Base-by-base conservation (phyloP, 805 yeast genomes). In the Candida pseudoglaebosa region DNA sequence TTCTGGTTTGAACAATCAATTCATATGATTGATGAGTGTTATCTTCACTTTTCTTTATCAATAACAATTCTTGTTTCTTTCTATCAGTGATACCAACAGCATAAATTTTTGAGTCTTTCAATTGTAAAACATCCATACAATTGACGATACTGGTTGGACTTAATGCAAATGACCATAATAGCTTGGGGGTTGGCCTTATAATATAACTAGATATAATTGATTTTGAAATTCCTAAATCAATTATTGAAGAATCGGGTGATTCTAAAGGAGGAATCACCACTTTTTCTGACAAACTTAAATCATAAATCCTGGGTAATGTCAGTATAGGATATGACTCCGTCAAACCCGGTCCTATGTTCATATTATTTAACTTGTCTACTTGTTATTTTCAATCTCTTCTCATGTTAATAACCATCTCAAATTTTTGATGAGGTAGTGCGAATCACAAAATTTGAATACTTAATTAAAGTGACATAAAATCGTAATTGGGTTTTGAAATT, bases 131-230 rank as follows among this genome's bases (percentile, higher is more conserved):
- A 29, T 63, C 78, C 59, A 77, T 52, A 33, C 70, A 53, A 34
- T 69, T 67, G 15, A 75, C 70, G 2, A 58, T 42, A 14, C 72
- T 58, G 19, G 65, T 61, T 5, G 81, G 81, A 14, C 77, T 65
- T 34, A 77, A 59, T 15, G 81, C 71, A 48, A 67, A 63, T 3
- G 80, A 71, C 81, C 81, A 76, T 28, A 69, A 58, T 54, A 77
- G 57, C 43, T 70, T 74, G n/a, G 82, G 82, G 10, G 78, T 66
- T 13, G 82, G 82, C 47, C 66, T 71, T 37, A 74, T 67, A 24
- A 76, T 59, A 49, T 70, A 75, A 26, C 75, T 66, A 21, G 78
- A 73, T 29, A 77, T 61, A 46, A 67, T 69, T 28, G 80, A 75
- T 36, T 76, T 78, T 41, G 77, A 70, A 33, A 76, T 66, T n/a